Percentiles rank a stretch among this genome's conserved stretches.
Conservation (phyloP, 495 filamentous ascomycete genomes). For the Immersiella caudata region DNA sequence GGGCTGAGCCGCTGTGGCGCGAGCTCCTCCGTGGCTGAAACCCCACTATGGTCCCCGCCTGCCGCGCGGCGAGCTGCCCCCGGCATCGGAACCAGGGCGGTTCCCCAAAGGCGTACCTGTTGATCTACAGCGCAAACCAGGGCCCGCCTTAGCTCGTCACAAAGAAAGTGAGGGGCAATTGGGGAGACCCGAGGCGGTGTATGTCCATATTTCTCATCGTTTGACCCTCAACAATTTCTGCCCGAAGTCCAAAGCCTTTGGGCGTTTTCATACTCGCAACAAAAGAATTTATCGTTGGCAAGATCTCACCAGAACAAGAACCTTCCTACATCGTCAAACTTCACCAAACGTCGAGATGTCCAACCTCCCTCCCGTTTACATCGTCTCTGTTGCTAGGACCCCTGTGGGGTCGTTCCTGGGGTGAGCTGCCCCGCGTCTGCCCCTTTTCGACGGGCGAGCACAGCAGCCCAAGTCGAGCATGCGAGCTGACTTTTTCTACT, state of each 20-base stretch:
- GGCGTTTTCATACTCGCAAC: slow-evolving; percentile 5
- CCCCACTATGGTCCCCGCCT: neutral
- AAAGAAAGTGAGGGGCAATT: slow-evolving; percentile 16
- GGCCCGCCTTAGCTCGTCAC: neutral
- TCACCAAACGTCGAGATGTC: slow-evolving; percentile 30
- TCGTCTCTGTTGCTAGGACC: slow-evolving; percentile 88
- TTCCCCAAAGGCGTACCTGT: neutral
- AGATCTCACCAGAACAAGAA: neutral
- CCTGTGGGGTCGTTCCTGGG: slow-evolving; percentile 92
- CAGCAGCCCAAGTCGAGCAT: slow-evolving; percentile 3
- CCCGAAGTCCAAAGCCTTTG: neutral
- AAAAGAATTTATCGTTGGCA: neutral
- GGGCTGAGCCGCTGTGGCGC: slow-evolving; percentile 6
- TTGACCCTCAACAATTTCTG: slow-evolving; percentile 18
- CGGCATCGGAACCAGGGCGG: slow-evolving; percentile 16
- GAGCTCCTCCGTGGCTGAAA: slow-evolving; percentile 11
- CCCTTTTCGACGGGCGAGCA: neutral
- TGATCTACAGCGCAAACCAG: slow-evolving; percentile 7
- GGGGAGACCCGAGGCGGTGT: slow-evolving; percentile 16
- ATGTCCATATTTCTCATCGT: slow-evolving; percentile 12
- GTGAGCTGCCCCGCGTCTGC: slow-evolving; percentile 49
- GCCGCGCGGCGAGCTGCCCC: neutral
- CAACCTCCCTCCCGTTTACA: slow-evolving; percentile 80
- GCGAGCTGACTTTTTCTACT: slow-evolving; percentile 10
- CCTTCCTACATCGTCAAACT: neutral